Evolutionary conservation across 306 rosid species (phyloP), one percentile per base, ranked within the genome.

Genomic region (Delonix regia): DNA sequence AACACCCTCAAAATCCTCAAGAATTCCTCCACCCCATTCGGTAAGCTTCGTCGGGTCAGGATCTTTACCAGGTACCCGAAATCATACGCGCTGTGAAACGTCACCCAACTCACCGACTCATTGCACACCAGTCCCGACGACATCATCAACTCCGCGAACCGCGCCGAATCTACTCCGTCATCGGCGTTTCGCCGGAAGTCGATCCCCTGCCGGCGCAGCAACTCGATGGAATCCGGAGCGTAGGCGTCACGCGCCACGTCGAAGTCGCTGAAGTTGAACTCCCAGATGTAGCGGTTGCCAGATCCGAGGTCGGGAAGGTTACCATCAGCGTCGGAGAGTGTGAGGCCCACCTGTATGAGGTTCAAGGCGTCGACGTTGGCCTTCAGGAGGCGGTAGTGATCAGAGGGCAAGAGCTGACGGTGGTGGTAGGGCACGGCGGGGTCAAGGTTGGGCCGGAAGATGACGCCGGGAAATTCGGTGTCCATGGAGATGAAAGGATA

Each of bases 61-160:
- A 87, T 84, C 94, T 92, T 92, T n/a, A 90, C 88, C 48, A 92
- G 27, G 74, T 92, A 92, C 39, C 91, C 93, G 24, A 92, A 89
- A 30, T 92, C 97, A 27, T 92, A 85, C 3, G 91, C 91, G 47
- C 97, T 81, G 67, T 89, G 97, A 9, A 89, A 88, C 10, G 94
- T 87, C 0, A 92, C 93, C 97, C 97, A 92, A 41, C 83, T 86
- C 61, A 90, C 86, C 0, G 88, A 65, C 7, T 85, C 77, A 12
- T 88, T 90, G 55, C 88, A 87, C 1, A 89, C 80, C 3, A 92
- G 87, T 12, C 91, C 94, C 0, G 94, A 90, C 0, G 88, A 85
- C 86, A 85, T 87, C 86, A 89, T 71, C 62, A 89, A 2, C 75
- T 82, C 86, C 0, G 91, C 88, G 69, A 92, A 92, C 36, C 69